These are phyloP conservation scores for Alternaria sp. DNA, from an alignment of 2,329 filamentous ascomycete genomes.

Conservation along the genomic window DNA sequence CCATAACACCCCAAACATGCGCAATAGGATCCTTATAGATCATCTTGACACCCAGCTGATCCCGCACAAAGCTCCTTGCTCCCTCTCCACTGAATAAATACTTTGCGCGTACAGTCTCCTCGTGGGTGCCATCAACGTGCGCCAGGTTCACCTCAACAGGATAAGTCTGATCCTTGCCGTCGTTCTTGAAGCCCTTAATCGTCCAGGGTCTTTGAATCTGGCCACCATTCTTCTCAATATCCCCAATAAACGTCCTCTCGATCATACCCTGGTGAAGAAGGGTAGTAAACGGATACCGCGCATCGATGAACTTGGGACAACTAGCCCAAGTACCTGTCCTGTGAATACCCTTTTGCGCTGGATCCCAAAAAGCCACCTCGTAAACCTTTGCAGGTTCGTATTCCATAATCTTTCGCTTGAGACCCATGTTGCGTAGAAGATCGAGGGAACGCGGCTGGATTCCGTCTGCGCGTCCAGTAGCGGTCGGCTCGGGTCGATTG, in stretches of 20 bases:
- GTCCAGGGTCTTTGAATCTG: slow-evolving; percentile 66
- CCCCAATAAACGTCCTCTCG: slow-evolving; percentile 66
- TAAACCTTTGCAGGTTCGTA: slow-evolving; percentile 86
- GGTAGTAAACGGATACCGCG: slow-evolving; percentile 68
- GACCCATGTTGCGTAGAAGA: slow-evolving; percentile 84
- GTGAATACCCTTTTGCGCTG: slow-evolving; percentile 60
- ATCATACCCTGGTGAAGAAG: slow-evolving; percentile 68
- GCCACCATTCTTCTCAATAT: slow-evolving; percentile 65
- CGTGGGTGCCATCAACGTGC: slow-evolving; percentile 74
- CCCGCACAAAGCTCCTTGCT: slow-evolving; percentile 65
- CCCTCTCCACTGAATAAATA: slow-evolving; percentile 70
- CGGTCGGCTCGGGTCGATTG: slow-evolving; percentile 83
- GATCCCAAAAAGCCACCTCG: slow-evolving; percentile 72
- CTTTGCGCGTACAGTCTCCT: slow-evolving; percentile 69
- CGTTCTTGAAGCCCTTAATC: slow-evolving; percentile 66
- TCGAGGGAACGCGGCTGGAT: slow-evolving; percentile 91
- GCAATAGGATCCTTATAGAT: slow-evolving; percentile 68
- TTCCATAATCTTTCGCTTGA: slow-evolving; percentile 88
- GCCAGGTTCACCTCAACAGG: slow-evolving; percentile 80
- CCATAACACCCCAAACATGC: slow-evolving; percentile 72
- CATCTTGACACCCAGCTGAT: slow-evolving; percentile 71
- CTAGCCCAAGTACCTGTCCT: slow-evolving; percentile 78
- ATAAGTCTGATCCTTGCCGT: slow-evolving; percentile 69
- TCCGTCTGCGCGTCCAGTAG: slow-evolving; percentile 86
- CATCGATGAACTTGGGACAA: slow-evolving; percentile 81